These are phyloP conservation scores for Diutina siamensis DNA, from an alignment of 1,139 yeast species.

Conservation along the genomic window DNA sequence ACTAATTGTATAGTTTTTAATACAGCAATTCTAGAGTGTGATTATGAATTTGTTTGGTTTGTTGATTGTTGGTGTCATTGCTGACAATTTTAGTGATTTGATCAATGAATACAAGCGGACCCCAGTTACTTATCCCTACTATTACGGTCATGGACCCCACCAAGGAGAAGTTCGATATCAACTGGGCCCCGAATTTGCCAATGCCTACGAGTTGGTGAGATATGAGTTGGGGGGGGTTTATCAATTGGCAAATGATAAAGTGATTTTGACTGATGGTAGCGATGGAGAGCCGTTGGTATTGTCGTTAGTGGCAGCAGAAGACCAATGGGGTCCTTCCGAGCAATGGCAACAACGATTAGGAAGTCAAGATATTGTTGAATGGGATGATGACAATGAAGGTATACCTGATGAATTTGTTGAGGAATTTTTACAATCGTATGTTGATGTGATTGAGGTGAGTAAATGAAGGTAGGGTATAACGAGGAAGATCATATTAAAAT, in stretches of 20 bases:
- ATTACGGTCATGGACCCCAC: neutral
- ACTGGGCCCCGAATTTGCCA: constrained; percentile 1
- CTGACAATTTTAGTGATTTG: too few relatives aligned
- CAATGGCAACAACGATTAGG: neutral
- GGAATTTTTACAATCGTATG: neutral
- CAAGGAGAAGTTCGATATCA: neutral
- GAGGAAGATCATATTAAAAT: too few relatives aligned
- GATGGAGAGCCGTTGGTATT: neutral
- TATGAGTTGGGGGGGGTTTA: neutral
- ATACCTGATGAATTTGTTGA: constrained; percentile 2
- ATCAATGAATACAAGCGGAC: neutral
- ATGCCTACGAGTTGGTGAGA: constrained; percentile 1
- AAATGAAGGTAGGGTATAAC: too few relatives aligned
- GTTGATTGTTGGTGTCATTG: too few relatives aligned
- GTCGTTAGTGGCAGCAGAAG: neutral
- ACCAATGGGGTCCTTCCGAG: neutral
- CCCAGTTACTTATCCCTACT: neutral
- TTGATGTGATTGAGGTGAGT: neutral
- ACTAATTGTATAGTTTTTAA: too few relatives aligned
- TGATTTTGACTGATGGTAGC: neutral
- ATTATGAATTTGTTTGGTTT: neutral
- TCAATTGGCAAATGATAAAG: neutral
- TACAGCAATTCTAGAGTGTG: neutral
- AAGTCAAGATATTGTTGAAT: neutral
- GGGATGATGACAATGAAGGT: neutral